A percentile compares a stretch with the other conserved stretches of the same genome.
These are phyloP conservation scores for Parmelia sp. DNA, from an alignment of 495 filamentous ascomycete species.

Conservation along the genomic window DNA sequence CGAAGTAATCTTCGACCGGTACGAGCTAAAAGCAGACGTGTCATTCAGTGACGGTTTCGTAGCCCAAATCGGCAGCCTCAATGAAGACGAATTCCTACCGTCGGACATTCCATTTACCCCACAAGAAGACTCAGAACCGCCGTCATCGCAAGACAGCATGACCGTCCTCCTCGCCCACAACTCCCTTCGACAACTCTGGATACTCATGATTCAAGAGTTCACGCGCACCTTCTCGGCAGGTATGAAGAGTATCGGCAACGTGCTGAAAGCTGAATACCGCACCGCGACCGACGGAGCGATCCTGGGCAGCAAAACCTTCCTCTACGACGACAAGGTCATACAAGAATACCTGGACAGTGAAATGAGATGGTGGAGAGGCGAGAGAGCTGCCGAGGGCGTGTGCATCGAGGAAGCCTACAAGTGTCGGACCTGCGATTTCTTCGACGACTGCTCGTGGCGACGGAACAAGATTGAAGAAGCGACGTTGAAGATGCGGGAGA, in stretches of 20 bases:
- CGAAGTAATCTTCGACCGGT: conserved; percentile 57
- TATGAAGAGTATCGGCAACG: conserved; percentile 41
- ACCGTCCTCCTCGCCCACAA: conserved; percentile 53
- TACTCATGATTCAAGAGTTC: conserved; percentile 54
- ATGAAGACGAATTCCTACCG: conserved; percentile 50
- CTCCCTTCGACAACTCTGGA: conserved; percentile 57
- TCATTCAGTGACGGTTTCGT: conserved; percentile 76
- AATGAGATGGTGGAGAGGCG: conserved; percentile 83
- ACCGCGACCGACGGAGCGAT: conserved; percentile 43
- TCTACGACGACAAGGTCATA: conserved; percentile 57
- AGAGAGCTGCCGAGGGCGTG: conserved; percentile 71
- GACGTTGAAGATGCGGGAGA: conserved; percentile 27
- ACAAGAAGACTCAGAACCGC: not conserved
- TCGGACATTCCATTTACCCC: conserved; percentile 18
- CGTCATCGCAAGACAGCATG: conserved; percentile 44
- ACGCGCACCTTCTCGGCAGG: conserved; percentile 51
- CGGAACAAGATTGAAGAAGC: conserved; percentile 48
- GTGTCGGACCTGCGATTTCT: conserved; percentile 63
- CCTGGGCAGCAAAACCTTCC: conserved; percentile 62
- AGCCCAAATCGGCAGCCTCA: conserved; percentile 63
- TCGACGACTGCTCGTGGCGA: conserved; percentile 55
- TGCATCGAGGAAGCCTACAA: conserved; percentile 87
- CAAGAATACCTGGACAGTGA: conserved; percentile 58
- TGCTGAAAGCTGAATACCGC: conserved; percentile 44
- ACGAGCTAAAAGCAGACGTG: conserved; percentile 55